Percentiles rank a stretch among this genome's conserved stretches.
phyloP scores from a whole-genome alignment of 441 rosid species.

The Raphanus hybrid region DNA sequence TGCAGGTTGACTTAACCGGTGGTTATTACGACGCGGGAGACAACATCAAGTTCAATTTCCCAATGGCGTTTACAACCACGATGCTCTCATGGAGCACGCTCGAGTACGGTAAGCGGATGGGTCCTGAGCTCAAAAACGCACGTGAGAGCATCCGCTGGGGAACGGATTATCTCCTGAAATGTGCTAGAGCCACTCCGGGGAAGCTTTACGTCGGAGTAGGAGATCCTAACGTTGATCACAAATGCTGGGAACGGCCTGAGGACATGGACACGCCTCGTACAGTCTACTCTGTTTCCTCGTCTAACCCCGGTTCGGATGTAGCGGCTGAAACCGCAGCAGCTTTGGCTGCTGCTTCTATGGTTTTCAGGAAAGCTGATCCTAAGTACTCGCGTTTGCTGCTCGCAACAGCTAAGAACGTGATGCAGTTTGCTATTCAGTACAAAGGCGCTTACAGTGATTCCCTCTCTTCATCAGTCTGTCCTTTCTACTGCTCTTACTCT shows the following conservation, averaged over 20 bases:
- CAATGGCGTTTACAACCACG: constrained; percentile 76
- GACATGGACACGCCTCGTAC: constrained; percentile 71
- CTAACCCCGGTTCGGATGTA: constrained; percentile 69
- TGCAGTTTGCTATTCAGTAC: constrained; percentile 81
- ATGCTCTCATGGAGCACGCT: constrained; percentile 69
- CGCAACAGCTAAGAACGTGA: constrained; percentile 65
- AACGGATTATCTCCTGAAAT: constrained; percentile 65
- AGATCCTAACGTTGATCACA: constrained; percentile 71
- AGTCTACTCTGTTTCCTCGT: constrained; percentile 60
- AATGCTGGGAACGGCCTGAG: constrained; percentile 80
- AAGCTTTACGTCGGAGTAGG: constrained; percentile 83
- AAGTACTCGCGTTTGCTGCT: constrained; percentile 50
- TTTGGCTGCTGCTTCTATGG: constrained; percentile 69
- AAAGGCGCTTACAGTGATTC: constrained; percentile 84
- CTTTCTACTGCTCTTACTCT: constrained; percentile 92
- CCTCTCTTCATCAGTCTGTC: constrained; percentile 78
- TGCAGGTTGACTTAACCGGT: constrained; percentile 69
- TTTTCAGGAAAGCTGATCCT: constrained; percentile 54
- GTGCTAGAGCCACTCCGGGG: constrained; percentile 75
- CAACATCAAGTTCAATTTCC: constrained; percentile 74
- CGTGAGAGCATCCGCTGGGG: constrained; percentile 66
- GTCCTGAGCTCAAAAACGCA: constrained; percentile 51
- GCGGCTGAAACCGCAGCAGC: constrained; percentile 76
- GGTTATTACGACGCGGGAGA: constrained; percentile 83
- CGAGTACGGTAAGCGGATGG: constrained; percentile 66